Conservation (phyloP, 2,329 filamentous ascomycete species). For the Fusarium austroafricanum region DNA sequence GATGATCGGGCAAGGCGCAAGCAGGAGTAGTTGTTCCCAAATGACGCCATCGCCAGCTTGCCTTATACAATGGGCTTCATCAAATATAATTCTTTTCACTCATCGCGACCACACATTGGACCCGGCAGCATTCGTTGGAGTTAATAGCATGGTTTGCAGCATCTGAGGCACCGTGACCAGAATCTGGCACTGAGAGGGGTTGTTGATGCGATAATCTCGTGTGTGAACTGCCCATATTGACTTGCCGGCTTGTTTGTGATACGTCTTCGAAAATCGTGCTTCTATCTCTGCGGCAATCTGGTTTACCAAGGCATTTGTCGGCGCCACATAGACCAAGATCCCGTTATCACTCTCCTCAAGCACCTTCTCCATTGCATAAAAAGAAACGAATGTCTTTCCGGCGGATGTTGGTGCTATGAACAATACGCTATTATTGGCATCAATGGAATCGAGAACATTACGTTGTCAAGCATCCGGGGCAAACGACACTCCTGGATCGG, state of each 20-base stretch:
- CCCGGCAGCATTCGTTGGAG: slow-evolving; percentile 70
- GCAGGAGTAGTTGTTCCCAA: slow-evolving; percentile 81
- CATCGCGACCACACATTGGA: slow-evolving; percentile 69
- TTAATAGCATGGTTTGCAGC: slow-evolving; percentile 80
- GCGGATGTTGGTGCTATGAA: slow-evolving; percentile 83
- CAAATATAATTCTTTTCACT: slow-evolving; percentile 82
- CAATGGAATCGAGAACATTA: slow-evolving; percentile 77
- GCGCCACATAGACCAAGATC: slow-evolving; percentile 81
- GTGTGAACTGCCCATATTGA: slow-evolving; percentile 86
- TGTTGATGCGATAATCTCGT: slow-evolving; percentile 79
- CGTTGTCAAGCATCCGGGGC: slow-evolving; percentile 82
- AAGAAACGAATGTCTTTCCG: slow-evolving; percentile 86
- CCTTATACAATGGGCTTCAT: slow-evolving; percentile 84
- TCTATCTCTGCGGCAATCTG: slow-evolving; percentile 85
- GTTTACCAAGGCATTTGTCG: slow-evolving; percentile 85
- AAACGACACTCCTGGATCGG: slow-evolving; percentile 76
- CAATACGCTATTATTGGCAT: slow-evolving; percentile 75
- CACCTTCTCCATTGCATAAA: slow-evolving; percentile 85
- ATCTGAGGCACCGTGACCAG: slow-evolving; percentile 83
- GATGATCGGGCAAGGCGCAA: slow-evolving; percentile 81
- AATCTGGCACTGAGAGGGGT: slow-evolving; percentile 77
- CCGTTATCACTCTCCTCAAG: slow-evolving; percentile 75
- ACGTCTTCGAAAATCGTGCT: slow-evolving; percentile 76
- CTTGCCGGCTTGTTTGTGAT: slow-evolving; percentile 67
- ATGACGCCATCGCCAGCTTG: slow-evolving; percentile 80